Percentiles rank a stretch among this genome's conserved stretches.
phyloP scores from a whole-genome alignment of 164 flowering plant species.

The Nymphaea thermarum region DNA sequence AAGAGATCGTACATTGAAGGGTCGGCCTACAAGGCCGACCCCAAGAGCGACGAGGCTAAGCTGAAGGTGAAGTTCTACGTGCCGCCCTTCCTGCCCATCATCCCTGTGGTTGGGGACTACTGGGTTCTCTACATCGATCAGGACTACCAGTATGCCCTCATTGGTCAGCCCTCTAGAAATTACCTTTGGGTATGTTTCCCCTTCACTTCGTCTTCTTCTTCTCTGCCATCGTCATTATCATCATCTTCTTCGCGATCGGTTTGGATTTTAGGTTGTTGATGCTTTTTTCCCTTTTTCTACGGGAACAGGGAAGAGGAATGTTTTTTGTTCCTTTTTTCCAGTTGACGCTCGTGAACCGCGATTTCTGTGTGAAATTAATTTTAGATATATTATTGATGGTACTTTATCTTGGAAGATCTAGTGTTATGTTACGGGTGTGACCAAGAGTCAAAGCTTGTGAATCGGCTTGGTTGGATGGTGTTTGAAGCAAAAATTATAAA shows the following conservation, averaged over 20 bases:
- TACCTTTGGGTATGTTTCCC: conserved; percentile 67
- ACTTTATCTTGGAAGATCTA: too few relatives aligned
- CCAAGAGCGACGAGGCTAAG: conserved; percentile 78
- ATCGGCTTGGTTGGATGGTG: too few relatives aligned
- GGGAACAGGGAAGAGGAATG: too few relatives aligned
- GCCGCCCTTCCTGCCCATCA: conserved; percentile 82
- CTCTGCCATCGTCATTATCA: too few relatives aligned
- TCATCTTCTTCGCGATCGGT: too few relatives aligned
- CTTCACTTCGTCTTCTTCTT: too few relatives aligned
- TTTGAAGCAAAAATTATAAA: too few relatives aligned
- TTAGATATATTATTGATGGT: too few relatives aligned
- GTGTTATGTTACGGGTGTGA: too few relatives aligned
- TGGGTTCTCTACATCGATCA: conserved; percentile 80
- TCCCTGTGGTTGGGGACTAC: conserved; percentile 81
- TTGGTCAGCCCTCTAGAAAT: conserved; percentile 62
- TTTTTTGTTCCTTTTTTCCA: background rate
- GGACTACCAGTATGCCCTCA: conserved; percentile 64
- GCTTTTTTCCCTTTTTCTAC: background rate
- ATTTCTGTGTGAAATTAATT: background rate
- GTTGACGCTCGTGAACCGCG: background rate
- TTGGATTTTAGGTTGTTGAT: background rate
- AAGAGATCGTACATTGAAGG: conserved; percentile 73
- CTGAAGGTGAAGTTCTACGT: conserved; percentile 86
- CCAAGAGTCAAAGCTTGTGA: too few relatives aligned
- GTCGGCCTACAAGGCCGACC: conserved; percentile 76